Conservation (phyloP, 768 basidiomycete species). For the Exsudoporus frostii region DNA sequence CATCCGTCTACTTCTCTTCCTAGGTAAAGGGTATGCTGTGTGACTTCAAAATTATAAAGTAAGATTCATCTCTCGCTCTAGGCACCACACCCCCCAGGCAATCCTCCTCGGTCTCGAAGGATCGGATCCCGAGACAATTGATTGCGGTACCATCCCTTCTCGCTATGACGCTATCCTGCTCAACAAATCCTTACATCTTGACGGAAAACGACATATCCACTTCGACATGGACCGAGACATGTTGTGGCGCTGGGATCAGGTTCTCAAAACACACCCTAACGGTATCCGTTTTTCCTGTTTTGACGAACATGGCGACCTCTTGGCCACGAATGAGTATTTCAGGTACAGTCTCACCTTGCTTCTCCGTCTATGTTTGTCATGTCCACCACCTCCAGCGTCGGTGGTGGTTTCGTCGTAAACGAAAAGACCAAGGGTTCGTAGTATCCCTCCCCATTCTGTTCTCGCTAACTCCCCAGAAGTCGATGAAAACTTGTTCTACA, state of each 20-base stretch:
- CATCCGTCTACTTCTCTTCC: background rate
- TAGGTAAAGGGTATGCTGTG: slow-evolving; percentile 70
- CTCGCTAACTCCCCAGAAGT: slow-evolving; percentile 38
- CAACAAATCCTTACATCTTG: slow-evolving; percentile 65
- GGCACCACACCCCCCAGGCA: slow-evolving; percentile 86
- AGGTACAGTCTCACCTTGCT: slow-evolving; percentile 37
- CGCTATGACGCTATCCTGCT: slow-evolving; percentile 68
- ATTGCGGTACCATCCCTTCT: slow-evolving; percentile 77
- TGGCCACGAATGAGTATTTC: slow-evolving; percentile 95
- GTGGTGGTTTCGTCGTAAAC: slow-evolving; percentile 94
- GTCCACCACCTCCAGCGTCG: slow-evolving; percentile 49
- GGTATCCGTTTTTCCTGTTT: slow-evolving; percentile 93
- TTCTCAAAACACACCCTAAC: slow-evolving; percentile 87
- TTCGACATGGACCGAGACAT: slow-evolving; percentile 91
- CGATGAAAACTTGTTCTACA: slow-evolving; percentile 94
- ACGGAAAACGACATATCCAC: slow-evolving; percentile 68
- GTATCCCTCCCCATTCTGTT: background rate
- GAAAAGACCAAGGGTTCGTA: slow-evolving; percentile 80
- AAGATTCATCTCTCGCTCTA: slow-evolving; percentile 26
- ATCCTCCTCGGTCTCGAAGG: slow-evolving; percentile 83
- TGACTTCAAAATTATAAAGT: background rate
- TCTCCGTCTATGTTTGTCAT: background rate
- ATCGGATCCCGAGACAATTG: slow-evolving; percentile 91
- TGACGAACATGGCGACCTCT: slow-evolving; percentile 71
- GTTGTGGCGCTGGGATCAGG: slow-evolving; percentile 88